Base-by-base conservation (phyloP, 805 yeast genomes). In the Saccharomycopsis javanensis region DNA sequence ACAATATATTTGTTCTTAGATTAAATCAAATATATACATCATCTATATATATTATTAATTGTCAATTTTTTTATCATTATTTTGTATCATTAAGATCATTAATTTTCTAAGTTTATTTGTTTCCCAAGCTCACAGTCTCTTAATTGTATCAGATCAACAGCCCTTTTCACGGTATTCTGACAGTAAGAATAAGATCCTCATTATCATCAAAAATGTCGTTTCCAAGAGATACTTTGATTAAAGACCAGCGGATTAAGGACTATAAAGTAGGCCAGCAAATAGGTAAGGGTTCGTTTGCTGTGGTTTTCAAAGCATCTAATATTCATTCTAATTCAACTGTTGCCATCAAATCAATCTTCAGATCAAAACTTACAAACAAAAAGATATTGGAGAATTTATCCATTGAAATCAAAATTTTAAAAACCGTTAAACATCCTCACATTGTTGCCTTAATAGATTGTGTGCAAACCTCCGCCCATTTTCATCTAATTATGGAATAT, bases 211-310 rank as follows among this genome's bases (percentile, higher is more conserved):
- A n/a, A 42, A 42, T 42, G 80, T 59, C 78, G 78, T 4, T 79
- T 76, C 46, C 48, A 27, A 79, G 67, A 4, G 73, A 69, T 16
- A 42, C 48, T 15, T 7, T 42, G 23, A 42, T 71, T 68, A 42
- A 42, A 16, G 25, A 42, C 48, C 48, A 42, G 28, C 48, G 25
- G 25, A 42, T 60, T 6, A 34, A 53, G 10, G 61, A 55, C 46
- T 58, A 51, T 30, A 48, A 51, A 37, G 53, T 61, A 4, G 62
- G 55, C 18, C 80, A 84, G 18, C 96, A 90, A 69, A 92, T 94
- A 55, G 99, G 99, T 25, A 83, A 87, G 65, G 99, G 99, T 34
- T 87, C 96, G 7, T 94, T 94, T 74, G 99, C 99, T 64, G 86
- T 85, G 61, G 99, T 94, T 27, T 92, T 87, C 74, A 90, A 88